A percentile compares a stretch with the other conserved stretches of the same genome.
Conservation (phyloP, 768 basidiomycete genomes). For the Pisolithus orientalis region DNA sequence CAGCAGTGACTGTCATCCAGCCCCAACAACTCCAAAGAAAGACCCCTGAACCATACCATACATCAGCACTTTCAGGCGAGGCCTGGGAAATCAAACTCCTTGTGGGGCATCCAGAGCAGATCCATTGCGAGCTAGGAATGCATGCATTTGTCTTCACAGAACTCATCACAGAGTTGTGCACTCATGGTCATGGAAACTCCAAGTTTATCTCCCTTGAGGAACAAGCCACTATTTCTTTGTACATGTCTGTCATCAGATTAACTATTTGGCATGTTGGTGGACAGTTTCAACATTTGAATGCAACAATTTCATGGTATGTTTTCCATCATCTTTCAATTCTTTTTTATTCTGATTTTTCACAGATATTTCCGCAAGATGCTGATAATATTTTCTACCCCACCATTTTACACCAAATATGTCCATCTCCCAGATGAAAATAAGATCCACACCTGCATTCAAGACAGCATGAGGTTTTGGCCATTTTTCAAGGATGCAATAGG, state of each 20-base stretch:
- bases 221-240: no score
- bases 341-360: neutral
- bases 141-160: neutral
- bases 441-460: no score
- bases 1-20: no score
- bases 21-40: no score
- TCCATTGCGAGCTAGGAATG: neutral
- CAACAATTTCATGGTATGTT: neutral
- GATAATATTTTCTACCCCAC: conserved; percentile 13
- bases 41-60: conserved; percentile 12
- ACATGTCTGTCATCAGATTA: no score
- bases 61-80: conserved; percentile 15
- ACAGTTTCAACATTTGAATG: neutral
- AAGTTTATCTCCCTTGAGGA: no score
- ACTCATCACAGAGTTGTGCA: neutral
- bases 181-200: neutral
- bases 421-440: no score
- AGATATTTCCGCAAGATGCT: conserved; percentile 27
- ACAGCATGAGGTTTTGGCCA: no score
- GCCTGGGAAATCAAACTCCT: conserved; percentile 17
- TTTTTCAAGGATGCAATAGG: conserved; percentile 19
- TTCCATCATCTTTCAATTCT: neutral
- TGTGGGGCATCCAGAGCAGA: conserved; percentile 10
- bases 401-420: conserved; percentile 26
- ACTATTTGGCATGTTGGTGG: neutral